Evolutionary conservation across 1,284 basidiomycete species (phyloP).

Genomic region (Cutaneotrichosporon cavernicola): DNA sequence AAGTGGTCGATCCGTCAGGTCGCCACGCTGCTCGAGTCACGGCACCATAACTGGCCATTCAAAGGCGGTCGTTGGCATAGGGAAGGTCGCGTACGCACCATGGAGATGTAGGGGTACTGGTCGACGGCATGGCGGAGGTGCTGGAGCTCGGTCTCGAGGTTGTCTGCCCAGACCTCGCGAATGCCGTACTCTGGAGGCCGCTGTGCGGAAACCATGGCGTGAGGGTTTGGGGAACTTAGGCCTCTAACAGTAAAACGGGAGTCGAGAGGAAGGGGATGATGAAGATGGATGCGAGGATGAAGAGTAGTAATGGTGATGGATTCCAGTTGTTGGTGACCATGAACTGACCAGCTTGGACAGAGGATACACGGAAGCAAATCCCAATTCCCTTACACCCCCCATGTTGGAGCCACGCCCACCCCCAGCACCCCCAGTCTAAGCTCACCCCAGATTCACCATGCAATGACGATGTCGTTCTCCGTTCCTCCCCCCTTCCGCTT

Average conservation of each 20-base stretch:
- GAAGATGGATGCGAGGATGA: neutral
- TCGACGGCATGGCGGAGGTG: slow-evolving; percentile 83
- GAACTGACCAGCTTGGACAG: too few relatives aligned
- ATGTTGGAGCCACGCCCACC: too few relatives aligned
- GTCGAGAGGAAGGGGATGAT: neutral
- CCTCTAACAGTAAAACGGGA: neutral
- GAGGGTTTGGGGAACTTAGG: neutral
- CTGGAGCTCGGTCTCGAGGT: slow-evolving; percentile 88
- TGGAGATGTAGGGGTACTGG: slow-evolving; percentile 88
- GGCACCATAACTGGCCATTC: neutral
- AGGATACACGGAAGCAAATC: too few relatives aligned
- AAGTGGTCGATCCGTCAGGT: neutral
- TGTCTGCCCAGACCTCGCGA: slow-evolving; percentile 78
- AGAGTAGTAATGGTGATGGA: neutral
- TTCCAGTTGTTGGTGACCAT: neutral
- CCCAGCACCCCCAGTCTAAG: too few relatives aligned
- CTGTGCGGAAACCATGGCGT: slow-evolving; percentile 12
- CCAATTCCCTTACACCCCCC: too few relatives aligned
- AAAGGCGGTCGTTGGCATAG: neutral
- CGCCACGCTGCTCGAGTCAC: neutral
- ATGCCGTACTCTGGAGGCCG: slow-evolving; percentile 42
- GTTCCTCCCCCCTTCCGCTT: neutral
- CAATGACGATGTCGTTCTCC: neutral
- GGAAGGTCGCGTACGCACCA: slow-evolving; percentile 62
- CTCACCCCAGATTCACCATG: neutral